Base-by-base conservation (phyloP, 805 yeast genomes). In the Yueomyces sp. region DNA sequence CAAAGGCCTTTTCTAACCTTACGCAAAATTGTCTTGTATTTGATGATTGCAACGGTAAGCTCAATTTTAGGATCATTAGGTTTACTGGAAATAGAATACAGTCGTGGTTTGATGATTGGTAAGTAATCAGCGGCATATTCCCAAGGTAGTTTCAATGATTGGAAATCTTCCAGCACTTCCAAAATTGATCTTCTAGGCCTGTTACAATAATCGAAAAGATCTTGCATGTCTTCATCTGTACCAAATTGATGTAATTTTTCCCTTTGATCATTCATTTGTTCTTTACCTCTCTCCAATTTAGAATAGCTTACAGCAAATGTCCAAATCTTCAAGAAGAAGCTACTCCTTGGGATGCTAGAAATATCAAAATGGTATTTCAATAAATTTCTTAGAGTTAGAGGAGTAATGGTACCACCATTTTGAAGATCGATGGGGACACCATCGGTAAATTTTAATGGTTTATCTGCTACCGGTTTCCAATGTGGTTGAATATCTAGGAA, bases 151-250 rank as follows among this genome's bases (percentile, higher is more conserved):
- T 63, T 69, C 38, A 92, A 67, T 4, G 85, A 73, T 48, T 74
- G 77, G 56, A 92, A 92, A 57, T 92, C 99, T 42, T 77, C 71
- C 5, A 92, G 59, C 0, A 84, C 82, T 59, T 92, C 99, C 27
- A 87, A 56, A 3, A 88, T 73, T 41, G 95, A 86, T 50, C 99
- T 63, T 49, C 96, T 71, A 4, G 97, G 96, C 46, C 97, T 67
- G 56, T 86, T 84, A n/a, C 94, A 94, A 60, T 92, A 92, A 59
- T 90, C 80, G 58, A 78, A 90, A 39, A 88, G 62, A 44, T 85
- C 95, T 56, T 90, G 87, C 42, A 81, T 73, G 42, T 84, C 86
- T 39, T 81, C 81, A 41, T 79, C 69, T 7, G 73, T 65, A 7
- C 82, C 74, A 52, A 92, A 84, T 52, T 92, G 96, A 42, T 65